These are phyloP conservation scores for Trichoderma virens DNA, from an alignment of 495 filamentous ascomycete species.

Conservation along the genomic window DNA sequence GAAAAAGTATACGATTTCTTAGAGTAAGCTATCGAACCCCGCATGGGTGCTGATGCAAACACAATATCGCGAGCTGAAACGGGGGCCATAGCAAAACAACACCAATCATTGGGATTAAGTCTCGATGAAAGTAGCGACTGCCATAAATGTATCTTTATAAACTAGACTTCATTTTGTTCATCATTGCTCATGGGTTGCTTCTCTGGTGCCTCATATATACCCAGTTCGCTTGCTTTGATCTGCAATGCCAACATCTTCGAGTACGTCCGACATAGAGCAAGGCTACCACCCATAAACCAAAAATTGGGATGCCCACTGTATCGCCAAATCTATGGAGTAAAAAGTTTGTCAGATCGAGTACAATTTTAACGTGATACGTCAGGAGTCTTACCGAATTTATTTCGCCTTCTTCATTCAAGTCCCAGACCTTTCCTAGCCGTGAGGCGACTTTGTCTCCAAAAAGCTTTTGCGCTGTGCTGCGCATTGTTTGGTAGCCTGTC, in stretches of 20 bases:
- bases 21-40: no score
- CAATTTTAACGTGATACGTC: neutral
- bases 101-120: no score
- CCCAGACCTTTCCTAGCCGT: slow-evolving; percentile 53
- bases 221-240: slow-evolving; percentile 25
- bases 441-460: slow-evolving; percentile 55
- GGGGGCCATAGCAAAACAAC: no score
- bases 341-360: neutral
- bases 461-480: slow-evolving; percentile 38
- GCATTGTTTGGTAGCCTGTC: slow-evolving; percentile 62
- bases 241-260: slow-evolving; percentile 53
- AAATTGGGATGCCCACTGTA: slow-evolving; percentile 53
- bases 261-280: slow-evolving; percentile 52
- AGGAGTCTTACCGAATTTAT: slow-evolving; percentile 27
- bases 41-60: no score
- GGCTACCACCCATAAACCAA: slow-evolving; percentile 65
- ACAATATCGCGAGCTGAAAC: no score
- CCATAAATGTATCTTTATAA: neutral
- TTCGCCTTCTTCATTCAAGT: slow-evolving; percentile 57
- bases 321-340: slow-evolving; percentile 43
- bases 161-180: neutral
- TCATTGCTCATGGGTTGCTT: neutral
- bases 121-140: no score
- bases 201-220: slow-evolving; percentile 10
- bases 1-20: no score